Evolutionary conservation across 352 stramenopile species (phyloP).

Genomic region (Globisporangium perplexum): DNA sequence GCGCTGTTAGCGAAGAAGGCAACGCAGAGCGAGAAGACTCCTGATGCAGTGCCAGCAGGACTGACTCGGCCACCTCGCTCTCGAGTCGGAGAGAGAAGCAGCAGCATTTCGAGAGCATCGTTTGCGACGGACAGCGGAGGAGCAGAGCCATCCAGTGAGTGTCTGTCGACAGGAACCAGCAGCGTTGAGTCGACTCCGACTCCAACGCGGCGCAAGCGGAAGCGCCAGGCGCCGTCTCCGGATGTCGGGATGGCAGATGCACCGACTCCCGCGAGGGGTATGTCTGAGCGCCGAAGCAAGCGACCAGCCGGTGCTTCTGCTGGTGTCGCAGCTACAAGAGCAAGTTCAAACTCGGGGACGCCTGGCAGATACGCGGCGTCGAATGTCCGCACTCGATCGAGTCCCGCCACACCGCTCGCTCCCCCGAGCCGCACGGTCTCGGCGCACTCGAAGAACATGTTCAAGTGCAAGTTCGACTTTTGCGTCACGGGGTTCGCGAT

Average conservation of each 20-base stretch:
- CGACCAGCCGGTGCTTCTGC: background rate
- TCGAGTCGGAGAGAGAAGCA: background rate
- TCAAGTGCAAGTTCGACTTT: slow-evolving; percentile 76
- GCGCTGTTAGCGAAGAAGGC: slow-evolving; percentile 22
- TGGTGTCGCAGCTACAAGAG: background rate
- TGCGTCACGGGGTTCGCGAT: slow-evolving; percentile 66
- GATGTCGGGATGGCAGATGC: slow-evolving; percentile 13
- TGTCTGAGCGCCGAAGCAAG: background rate
- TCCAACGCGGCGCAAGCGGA: slow-evolving; percentile 19
- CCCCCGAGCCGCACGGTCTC: slow-evolving; percentile 38
- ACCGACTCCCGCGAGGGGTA: background rate
- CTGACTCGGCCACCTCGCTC: background rate
- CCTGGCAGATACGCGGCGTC: slow-evolving; percentile 33
- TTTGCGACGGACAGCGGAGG: background rate
- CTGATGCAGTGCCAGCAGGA: slow-evolving; percentile 1
- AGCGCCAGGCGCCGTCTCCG: slow-evolving; percentile 21
- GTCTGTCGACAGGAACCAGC: slow-evolving; percentile 5
- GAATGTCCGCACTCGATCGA: slow-evolving; percentile 42
- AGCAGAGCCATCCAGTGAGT: background rate
- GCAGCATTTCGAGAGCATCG: background rate
- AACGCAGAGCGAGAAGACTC: slow-evolving; percentile 10
- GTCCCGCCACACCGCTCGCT: slow-evolving; percentile 32
- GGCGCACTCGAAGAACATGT: slow-evolving; percentile 50
- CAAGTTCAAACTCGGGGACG: background rate
- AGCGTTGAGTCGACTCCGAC: slow-evolving; percentile 15